A percentile compares a stretch with the other conserved stretches of the same genome.
Conservation (phyloP, 805 yeast genomes). For the Cyberlindnera galapagoensis region DNA sequence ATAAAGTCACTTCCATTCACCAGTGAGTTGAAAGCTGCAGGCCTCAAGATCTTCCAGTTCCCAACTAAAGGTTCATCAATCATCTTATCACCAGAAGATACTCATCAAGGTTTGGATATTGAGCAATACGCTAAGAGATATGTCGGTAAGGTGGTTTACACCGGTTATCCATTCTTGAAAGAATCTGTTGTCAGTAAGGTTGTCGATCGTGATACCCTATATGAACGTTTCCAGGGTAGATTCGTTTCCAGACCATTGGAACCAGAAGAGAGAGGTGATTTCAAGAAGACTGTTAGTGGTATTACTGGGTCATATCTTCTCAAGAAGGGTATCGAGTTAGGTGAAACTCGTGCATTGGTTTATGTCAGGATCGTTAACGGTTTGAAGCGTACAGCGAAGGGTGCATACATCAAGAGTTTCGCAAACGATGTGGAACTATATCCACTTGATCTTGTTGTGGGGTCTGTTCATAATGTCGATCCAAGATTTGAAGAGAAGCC, state of each 20-base stretch:
- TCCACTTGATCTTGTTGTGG: slow-evolving; percentile 81
- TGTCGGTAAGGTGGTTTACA: slow-evolving; percentile 57
- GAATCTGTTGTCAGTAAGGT: slow-evolving; percentile 70
- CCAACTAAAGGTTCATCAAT: slow-evolving; percentile 82
- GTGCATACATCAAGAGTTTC: slow-evolving; percentile 76
- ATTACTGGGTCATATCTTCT: slow-evolving; percentile 38
- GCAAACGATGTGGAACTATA: slow-evolving; percentile 43
- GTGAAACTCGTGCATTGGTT: slow-evolving; percentile 49
- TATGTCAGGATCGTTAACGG: slow-evolving; percentile 77
- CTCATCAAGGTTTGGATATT: slow-evolving; percentile 46
- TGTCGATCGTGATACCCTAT: slow-evolving; percentile 45
- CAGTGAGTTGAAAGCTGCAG: slow-evolving; percentile 47
- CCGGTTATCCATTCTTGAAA: slow-evolving; percentile 86
- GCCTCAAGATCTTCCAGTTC: slow-evolving; percentile 72
- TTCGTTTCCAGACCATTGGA: slow-evolving; percentile 34
- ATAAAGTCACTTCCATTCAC: slow-evolving; percentile 63
- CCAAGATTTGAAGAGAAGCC: slow-evolving; percentile 63
- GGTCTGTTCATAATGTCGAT: slow-evolving; percentile 67
- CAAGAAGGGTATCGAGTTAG: slow-evolving; percentile 57
- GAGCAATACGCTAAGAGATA: slow-evolving; percentile 62
- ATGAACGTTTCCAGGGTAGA: slow-evolving; percentile 29
- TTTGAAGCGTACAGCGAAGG: slow-evolving; percentile 55
- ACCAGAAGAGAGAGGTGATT: slow-evolving; percentile 41
- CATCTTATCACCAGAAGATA: slow-evolving; percentile 54
- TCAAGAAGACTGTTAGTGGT: slow-evolving; percentile 33